Evolutionary conservation across 371 early-diverging fungal genomes (phyloP).

Genomic region (Blakeslea trispora): DNA sequence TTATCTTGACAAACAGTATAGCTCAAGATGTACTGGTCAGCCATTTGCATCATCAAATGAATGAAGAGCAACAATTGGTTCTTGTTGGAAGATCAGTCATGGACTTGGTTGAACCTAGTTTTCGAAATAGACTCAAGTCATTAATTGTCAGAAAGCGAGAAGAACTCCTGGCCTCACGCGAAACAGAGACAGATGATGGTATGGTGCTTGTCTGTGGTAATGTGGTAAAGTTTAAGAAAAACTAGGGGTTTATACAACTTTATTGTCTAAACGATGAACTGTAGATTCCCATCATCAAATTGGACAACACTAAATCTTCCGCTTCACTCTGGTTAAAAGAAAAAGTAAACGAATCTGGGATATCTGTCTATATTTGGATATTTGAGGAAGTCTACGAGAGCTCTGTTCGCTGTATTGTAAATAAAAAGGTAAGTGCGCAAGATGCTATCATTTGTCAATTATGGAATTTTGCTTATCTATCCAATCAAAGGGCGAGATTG

Average conservation of each 20-base stretch:
- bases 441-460: background rate
- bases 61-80: constrained; percentile 9
- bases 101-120: constrained; percentile 59
- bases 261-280: constrained; percentile 1
- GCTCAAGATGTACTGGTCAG: constrained; percentile 44
- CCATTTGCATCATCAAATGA: constrained; percentile 17
- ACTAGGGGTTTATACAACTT: background rate
- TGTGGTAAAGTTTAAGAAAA: constrained; percentile 52
- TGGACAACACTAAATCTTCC: constrained; percentile 60
- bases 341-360: constrained; percentile 53
- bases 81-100: constrained; percentile 56
- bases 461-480: background rate
- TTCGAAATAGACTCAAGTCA: constrained; percentile 50
- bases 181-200: constrained; percentile 33
- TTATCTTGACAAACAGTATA: constrained; percentile 64
- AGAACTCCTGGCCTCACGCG: constrained; percentile 16
- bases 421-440: constrained; percentile 28
- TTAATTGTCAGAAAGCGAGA: constrained; percentile 42
- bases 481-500: constrained; percentile 50
- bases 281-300: constrained; percentile 65
- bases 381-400: constrained; percentile 71
- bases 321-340: constrained; percentile 73
- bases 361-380: constrained; percentile 69
- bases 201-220: constrained; percentile 65
- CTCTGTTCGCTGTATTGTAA: constrained; percentile 38